phyloP scores from a whole-genome alignment of 2,329 filamentous ascomycete species.

The Escovopsis sp. region DNA sequence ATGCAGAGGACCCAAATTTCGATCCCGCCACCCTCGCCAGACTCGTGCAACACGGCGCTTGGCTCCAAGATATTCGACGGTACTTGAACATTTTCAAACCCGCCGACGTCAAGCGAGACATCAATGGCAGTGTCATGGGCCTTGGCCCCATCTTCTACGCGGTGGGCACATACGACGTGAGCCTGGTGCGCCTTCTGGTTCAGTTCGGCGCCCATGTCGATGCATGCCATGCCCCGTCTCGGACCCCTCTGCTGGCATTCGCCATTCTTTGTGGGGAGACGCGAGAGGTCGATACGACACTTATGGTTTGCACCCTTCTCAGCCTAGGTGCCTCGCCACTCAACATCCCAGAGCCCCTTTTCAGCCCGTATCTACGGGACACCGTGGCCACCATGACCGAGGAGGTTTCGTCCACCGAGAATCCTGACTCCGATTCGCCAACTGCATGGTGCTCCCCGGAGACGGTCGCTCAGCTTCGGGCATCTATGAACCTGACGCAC shows the following conservation, averaged over 20 bases:
- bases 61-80: neutral
- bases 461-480: slow-evolving; percentile 11
- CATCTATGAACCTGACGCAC: slow-evolving; percentile 16
- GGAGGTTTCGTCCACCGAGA: neutral
- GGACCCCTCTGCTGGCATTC: slow-evolving; percentile 3
- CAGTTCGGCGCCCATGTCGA: neutral
- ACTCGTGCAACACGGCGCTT: slow-evolving; percentile 1
- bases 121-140: slow-evolving; percentile 1
- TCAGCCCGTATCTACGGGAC: neutral
- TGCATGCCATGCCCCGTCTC: neutral
- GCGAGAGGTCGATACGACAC: neutral
- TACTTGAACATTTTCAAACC: neutral
- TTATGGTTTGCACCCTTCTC: slow-evolving; percentile 4
- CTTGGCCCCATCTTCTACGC: slow-evolving; percentile 4
- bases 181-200: slow-evolving; percentile 2
- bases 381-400: neutral
- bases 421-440: neutral
- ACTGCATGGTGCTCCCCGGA: slow-evolving; percentile 11
- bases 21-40: neutral
- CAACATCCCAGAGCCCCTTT: neutral
- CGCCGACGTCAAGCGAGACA: neutral
- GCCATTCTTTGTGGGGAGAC: slow-evolving; percentile 3
- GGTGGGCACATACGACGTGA: slow-evolving; percentile 1
- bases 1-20: neutral
- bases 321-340: slow-evolving; percentile 2